Percentiles rank a stretch among this genome's conserved stretches.
phyloP scores from a whole-genome alignment of 2,329 filamentous ascomycete species.

The Scopulariopsis brevicaulis region DNA sequence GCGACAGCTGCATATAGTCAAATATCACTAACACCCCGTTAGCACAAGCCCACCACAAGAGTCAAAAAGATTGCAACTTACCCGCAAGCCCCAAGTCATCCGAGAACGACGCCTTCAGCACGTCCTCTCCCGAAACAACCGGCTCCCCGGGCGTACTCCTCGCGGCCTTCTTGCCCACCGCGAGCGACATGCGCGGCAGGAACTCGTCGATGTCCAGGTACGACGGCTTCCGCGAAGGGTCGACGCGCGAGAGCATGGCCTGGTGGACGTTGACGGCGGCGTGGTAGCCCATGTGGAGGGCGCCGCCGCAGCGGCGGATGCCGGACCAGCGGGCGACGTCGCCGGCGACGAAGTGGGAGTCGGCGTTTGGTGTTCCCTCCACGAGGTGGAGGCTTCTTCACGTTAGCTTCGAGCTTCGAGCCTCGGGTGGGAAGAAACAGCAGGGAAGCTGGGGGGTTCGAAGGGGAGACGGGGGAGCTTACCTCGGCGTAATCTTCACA shows the following conservation, averaged over 20 bases:
- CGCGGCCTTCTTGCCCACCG: conserved; percentile 58
- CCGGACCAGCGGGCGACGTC: conserved; percentile 63
- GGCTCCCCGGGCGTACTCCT: conserved; percentile 47
- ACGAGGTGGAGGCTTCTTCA: conserved; percentile 40
- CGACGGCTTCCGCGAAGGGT: conserved; percentile 25
- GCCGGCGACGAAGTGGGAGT: conserved; percentile 56
- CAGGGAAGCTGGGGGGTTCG: not conserved
- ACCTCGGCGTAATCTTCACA: conserved; percentile 49
- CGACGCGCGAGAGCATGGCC: conserved; percentile 34
- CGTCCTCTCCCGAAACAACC: conserved; percentile 47
- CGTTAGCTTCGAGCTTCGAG: not conserved
- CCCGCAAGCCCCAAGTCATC: conserved; percentile 55
- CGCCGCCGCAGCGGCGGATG: conserved; percentile 68
- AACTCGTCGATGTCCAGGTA: conserved; percentile 40
- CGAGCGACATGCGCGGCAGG: conserved; percentile 58
- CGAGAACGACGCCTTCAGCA: conserved; percentile 53
- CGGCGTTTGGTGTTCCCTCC: conserved; percentile 39
- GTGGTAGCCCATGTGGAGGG: conserved; percentile 62
- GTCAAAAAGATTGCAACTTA: conserved; percentile 25
- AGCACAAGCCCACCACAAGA: conserved; percentile 8
- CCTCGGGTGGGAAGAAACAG: not conserved
- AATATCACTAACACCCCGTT: conserved; percentile 34
- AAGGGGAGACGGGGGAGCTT: conserved; percentile 13
- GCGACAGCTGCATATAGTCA: conserved; percentile 38
- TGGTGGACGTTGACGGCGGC: conserved; percentile 58